Base-by-base conservation (phyloP, 1,284 basidiomycete species). In the Sporisorium sorghi region DNA sequence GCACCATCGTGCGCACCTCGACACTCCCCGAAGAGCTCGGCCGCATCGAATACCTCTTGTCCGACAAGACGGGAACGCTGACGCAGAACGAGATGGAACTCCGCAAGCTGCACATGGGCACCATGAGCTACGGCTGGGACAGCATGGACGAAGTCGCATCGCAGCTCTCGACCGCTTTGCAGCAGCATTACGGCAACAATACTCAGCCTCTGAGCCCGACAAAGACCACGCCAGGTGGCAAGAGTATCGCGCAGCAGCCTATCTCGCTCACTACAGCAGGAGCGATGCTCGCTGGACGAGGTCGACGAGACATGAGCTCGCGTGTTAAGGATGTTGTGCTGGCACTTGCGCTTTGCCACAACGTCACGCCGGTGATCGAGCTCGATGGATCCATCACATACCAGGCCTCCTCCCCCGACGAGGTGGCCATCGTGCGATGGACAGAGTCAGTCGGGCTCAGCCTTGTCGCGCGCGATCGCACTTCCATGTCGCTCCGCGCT, bases 21-120 rank as follows among this genome's bases (percentile, higher is more conserved):
- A 99, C 97, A 0, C 87, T 99, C 4, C 97, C 97, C 0, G 97
- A 99, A 83, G 97, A 99, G 84, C 88, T 99, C 6, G 97, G 97
- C 7, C 88, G 96, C 42, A 95, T 99, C 71, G 94, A 97, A 68
- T 99, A 99, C 84, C 87, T 99, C 33, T 86, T 99, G 33, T 96
- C 92, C 72, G 96, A 99, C 85, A 99, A 99, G 87, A 99, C 97
- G 0, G 97, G 97, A 0, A 99, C 97, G 4, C 86, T 99, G 57
- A 99, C 97, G 0, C 93, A 97, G 85, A 99, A 99, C 82, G 96
- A 97, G 84, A 99, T 99, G 97, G 96, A 99, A 85, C 91, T 99
- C 89, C 95, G 92, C 86, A 98, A 97, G 84, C 87, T 99, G 37
- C 96, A 99, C 82, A 93, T 99, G 91, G 97, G 97, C 3, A 99